Conservation (phyloP, 257 asterid genomes). For the Solanum phureja region DNA sequence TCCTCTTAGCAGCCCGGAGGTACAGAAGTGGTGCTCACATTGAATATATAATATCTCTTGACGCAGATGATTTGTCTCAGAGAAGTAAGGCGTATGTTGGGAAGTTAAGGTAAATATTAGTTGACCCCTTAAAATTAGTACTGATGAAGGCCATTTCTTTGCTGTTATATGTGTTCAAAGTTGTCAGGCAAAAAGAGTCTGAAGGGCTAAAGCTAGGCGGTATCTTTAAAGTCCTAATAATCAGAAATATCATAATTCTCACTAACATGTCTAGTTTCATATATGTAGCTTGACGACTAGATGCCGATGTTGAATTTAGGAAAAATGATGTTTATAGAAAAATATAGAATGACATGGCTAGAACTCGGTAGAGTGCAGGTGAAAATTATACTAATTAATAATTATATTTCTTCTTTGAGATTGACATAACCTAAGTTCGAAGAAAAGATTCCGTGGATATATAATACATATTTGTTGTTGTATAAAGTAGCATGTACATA, state of each 20-base stretch:
- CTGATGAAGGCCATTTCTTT: neutral
- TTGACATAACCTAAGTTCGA: neutral
- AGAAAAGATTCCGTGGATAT: neutral
- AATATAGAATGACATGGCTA: neutral
- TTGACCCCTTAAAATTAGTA: neutral
- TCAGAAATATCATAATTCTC: neutral
- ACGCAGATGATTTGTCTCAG: conserved; percentile 75
- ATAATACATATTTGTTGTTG: neutral
- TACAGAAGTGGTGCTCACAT: conserved; percentile 69
- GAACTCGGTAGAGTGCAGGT: neutral
- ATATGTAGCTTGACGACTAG: neutral
- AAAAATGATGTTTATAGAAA: neutral
- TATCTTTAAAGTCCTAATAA: neutral
- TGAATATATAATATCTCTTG: conserved; percentile 77
- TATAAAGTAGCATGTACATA: neutral
- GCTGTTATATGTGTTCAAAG: neutral
- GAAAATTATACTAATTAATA: neutral
- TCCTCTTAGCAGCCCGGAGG: conserved; percentile 85
- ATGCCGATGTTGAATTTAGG: neutral
- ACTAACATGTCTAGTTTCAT: neutral
- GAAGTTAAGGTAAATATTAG: conserved; percentile 59
- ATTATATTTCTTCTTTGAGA: neutral
- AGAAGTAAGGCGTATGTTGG: conserved; percentile 92
- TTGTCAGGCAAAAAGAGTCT: neutral
- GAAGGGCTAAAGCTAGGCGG: neutral